Evolutionary conservation across 805 yeast genomes (phyloP), one percentile per base, ranked within the genome.

Genomic region (Torulaspora indica): DNA sequence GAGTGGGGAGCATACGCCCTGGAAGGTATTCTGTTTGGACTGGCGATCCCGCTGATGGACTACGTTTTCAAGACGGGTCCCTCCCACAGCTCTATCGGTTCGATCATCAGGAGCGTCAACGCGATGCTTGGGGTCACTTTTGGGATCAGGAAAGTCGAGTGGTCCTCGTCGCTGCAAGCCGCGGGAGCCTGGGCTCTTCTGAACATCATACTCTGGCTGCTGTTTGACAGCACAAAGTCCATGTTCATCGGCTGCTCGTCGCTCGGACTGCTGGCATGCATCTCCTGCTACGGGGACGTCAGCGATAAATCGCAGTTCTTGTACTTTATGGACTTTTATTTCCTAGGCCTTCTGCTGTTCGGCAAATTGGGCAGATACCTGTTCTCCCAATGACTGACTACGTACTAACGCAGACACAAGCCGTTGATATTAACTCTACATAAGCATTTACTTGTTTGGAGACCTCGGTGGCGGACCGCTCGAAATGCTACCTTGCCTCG

Each of bases 41-140:
- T 71, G 6, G 55, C 75, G 10, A 72, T 76, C 32, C 85, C 86
- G 4, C 32, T 70, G 0, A 46, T 66, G 18, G 73, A 71, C 41
- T 45, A 49, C 30, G 41, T 57, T 9, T 44, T 54, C 14, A 36
- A 45, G 32, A 49, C 52, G 17, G 42, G 49, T 28, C 40, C 42
- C 24, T 41, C 47, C 15, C 45, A 34, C 32, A 43, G 41, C 32
- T 46, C 57, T 7, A 35, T 44, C 36, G 39, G 54, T n/a, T 51
- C 58, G 13, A 51, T 61, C 2, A 46, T 60, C 20, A 56, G 51
- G 38, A 50, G 52, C 44, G 49, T 51, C 14, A 76, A 82, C 44
- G 82, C 87, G 2, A 74, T 83, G 54, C 65, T 84, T 34, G 95
- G 95, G 2, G 75, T 85, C 28, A 73, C 81, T 4, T 84, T 79